phyloP scores from a whole-genome alignment of 1,284 basidiomycete genomes.

The Volvariella volvacea region DNA sequence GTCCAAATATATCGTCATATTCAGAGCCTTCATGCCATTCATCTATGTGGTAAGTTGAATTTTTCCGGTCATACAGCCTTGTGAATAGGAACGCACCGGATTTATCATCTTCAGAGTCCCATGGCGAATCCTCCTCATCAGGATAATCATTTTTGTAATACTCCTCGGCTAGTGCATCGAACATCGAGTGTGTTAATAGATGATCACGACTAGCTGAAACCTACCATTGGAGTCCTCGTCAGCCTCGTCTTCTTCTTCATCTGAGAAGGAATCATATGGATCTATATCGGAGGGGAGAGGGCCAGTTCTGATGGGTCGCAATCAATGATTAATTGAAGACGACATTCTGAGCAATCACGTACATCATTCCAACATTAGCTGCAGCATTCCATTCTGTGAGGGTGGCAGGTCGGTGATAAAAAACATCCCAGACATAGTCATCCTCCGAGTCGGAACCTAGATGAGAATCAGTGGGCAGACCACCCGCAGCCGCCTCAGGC shows the following conservation, averaged over 20 bases:
- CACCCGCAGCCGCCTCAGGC: slow-evolving; percentile 8
- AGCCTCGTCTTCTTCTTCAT: slow-evolving; percentile 65
- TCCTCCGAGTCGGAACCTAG: slow-evolving; percentile 14
- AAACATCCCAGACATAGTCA: slow-evolving; percentile 78
- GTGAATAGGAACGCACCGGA: slow-evolving; percentile 27
- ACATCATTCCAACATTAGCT: slow-evolving; percentile 64
- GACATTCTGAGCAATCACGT: slow-evolving; percentile 18
- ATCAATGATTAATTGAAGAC: slow-evolving; percentile 5
- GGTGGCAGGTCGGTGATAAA: slow-evolving; percentile 58
- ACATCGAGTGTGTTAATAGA: background rate
- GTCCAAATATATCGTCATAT: slow-evolving; percentile 23
- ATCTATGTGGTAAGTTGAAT: slow-evolving; percentile 21
- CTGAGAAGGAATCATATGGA: slow-evolving; percentile 47
- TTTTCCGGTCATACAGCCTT: slow-evolving; percentile 5
- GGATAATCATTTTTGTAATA: slow-evolving; percentile 80
- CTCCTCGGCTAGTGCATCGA: slow-evolving; percentile 53
- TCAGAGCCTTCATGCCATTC: slow-evolving; percentile 41
- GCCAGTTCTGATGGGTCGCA: slow-evolving; percentile 57
- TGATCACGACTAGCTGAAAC: slow-evolving; percentile 10
- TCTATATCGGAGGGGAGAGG: slow-evolving; percentile 46
- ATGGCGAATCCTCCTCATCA: slow-evolving; percentile 43
- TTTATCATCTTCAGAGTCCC: slow-evolving; percentile 20
- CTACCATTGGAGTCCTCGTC: slow-evolving; percentile 78
- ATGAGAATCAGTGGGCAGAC: slow-evolving; percentile 6
- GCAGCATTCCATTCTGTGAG: slow-evolving; percentile 51